These are phyloP conservation scores for Ogataea nakhonphanomensis DNA, from an alignment of 805 yeast species.

Conservation along the genomic window DNA sequence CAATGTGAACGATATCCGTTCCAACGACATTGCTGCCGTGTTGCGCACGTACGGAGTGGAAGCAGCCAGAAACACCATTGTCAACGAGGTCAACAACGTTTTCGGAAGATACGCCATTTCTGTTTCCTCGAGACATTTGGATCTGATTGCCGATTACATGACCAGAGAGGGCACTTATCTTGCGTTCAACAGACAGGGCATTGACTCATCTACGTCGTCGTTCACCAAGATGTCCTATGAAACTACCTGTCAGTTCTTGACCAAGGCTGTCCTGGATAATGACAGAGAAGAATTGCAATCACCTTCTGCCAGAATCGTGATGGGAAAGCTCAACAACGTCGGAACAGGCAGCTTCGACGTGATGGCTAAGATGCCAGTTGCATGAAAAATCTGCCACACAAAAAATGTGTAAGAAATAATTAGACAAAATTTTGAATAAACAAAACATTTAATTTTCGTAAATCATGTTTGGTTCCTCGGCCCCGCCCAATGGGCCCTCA, in stretches of 20 bases:
- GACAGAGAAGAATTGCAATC: slow-evolving; percentile 84
- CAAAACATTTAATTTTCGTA: neutral
- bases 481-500: slow-evolving; percentile 20
- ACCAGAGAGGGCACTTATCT: slow-evolving; percentile 96
- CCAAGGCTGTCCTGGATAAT: slow-evolving; percentile 92
- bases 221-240: slow-evolving; percentile 99
- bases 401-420: slow-evolving; percentile 6
- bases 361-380: slow-evolving; percentile 44
- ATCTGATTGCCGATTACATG: slow-evolving; percentile 97
- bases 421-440: slow-evolving; percentile 9
- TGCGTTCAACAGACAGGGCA: slow-evolving; percentile 98
- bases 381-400: slow-evolving; percentile 10
- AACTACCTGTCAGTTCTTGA: slow-evolving; percentile 95
- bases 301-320: slow-evolving; percentile 90
- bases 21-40: slow-evolving; percentile 92
- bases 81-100: slow-evolving; percentile 90
- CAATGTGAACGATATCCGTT: slow-evolving; percentile 82
- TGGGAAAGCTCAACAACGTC: slow-evolving; percentile 85
- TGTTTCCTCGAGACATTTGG: slow-evolving; percentile 91
- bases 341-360: slow-evolving; percentile 98
- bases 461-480: slow-evolving; percentile 26
- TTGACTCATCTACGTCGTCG: slow-evolving; percentile 91
- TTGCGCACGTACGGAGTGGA: slow-evolving; percentile 94
- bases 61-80: slow-evolving; percentile 97
- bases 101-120: slow-evolving; percentile 95